Conservation (phyloP, 2,329 filamentous ascomycete genomes). For the Clarireedia paspali region DNA sequence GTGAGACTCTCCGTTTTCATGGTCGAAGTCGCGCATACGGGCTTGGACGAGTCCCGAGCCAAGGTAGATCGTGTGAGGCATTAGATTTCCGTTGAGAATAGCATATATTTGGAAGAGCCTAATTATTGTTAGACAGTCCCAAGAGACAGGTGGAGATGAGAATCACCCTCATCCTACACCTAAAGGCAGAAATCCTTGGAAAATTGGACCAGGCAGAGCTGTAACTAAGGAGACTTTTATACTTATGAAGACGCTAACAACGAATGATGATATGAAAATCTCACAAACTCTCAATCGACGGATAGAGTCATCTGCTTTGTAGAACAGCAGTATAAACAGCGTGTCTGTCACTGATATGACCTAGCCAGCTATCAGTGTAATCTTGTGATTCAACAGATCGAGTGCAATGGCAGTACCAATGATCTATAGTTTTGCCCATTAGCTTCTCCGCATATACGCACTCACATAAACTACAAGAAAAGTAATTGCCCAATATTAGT, state of each 20-base stretch:
- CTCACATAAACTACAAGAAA: too few species aligned
- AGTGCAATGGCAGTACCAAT: conserved; percentile 65
- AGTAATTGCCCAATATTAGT: too few species aligned
- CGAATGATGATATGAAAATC: conserved; percentile 51
- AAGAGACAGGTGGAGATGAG: background rate
- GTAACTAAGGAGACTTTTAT: conserved; percentile 57
- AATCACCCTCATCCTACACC: conserved; percentile 42
- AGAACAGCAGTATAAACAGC: conserved; percentile 59
- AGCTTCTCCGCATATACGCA: conserved; percentile 18
- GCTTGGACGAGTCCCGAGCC: conserved; percentile 63
- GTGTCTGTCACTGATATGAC: conserved; percentile 60
- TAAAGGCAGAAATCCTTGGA: conserved; percentile 57
- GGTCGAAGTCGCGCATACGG: conserved; percentile 55
- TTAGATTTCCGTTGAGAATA: conserved; percentile 67
- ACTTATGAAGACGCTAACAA: conserved; percentile 57
- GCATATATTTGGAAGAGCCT: conserved; percentile 61
- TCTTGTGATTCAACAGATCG: conserved; percentile 52
- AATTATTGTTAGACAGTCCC: background rate
- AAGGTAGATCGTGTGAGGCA: conserved; percentile 61
- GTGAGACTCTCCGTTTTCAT: conserved; percentile 31
- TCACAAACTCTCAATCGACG: conserved; percentile 52
- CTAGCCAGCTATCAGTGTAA: conserved; percentile 59
- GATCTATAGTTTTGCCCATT: conserved; percentile 35
- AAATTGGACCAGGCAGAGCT: conserved; percentile 46
- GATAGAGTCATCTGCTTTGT: conserved; percentile 49